These are phyloP conservation scores for Eimeria falciformis DNA, from an alignment of 169 alveolate species.

Conservation along the genomic window DNA sequence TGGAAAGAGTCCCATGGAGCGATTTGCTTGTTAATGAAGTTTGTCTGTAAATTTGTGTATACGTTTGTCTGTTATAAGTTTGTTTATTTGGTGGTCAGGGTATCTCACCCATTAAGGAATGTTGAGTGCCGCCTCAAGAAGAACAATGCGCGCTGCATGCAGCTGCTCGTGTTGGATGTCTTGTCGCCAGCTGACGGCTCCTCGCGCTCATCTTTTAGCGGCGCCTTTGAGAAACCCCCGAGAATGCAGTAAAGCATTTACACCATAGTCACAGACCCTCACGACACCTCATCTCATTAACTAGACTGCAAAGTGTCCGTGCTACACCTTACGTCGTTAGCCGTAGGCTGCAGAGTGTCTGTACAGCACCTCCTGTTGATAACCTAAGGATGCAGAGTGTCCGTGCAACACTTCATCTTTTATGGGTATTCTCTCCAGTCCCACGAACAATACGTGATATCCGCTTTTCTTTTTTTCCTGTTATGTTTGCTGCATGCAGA, in stretches of 20 bases:
- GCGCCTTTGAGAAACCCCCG: background rate
- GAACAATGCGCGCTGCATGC: constrained; percentile 68
- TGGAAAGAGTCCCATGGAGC: background rate
- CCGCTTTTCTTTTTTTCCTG: background rate
- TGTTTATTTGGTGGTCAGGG: constrained; percentile 20
- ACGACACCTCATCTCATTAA: too few relatives aligned
- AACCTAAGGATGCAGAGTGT: too few relatives aligned
- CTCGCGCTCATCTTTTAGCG: constrained; percentile 43
- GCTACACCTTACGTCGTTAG: too few relatives aligned
- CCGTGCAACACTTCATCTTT: too few relatives aligned
- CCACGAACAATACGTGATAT: too few relatives aligned
- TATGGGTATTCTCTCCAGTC: too few relatives aligned
- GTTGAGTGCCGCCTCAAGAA: constrained; percentile 62
- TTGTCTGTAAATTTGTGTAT: too few relatives aligned
- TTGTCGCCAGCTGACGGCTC: constrained; percentile 52
- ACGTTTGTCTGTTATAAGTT: too few relatives aligned
- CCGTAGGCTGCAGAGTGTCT: too few relatives aligned
- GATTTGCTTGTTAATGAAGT: too few relatives aligned
- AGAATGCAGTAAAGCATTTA: constrained; percentile 30
- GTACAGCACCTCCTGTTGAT: too few relatives aligned
- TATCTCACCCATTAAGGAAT: constrained; percentile 61
- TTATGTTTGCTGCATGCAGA: constrained; percentile 13
- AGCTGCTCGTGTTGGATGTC: constrained; percentile 40
- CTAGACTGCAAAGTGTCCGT: too few relatives aligned
- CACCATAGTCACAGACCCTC: background rate